Evolutionary conservation across 805 yeast genomes (phyloP).

Genomic region (Cyberlindnera lachancei): DNA sequence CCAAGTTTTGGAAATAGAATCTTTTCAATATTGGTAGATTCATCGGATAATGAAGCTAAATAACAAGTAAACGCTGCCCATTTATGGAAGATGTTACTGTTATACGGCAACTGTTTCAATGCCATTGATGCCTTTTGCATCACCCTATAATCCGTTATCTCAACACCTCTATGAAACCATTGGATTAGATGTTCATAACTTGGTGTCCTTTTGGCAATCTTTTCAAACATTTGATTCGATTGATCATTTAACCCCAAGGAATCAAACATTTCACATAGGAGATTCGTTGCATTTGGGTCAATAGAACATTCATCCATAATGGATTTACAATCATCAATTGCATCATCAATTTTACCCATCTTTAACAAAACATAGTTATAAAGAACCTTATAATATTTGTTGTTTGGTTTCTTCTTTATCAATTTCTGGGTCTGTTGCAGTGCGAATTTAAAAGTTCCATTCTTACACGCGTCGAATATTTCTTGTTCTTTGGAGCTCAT

Average conservation of each 20-base stretch:
- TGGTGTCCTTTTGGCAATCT: constrained; percentile 51
- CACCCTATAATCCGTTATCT: constrained; percentile 38
- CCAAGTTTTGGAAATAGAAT: constrained; percentile 56
- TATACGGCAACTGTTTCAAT: constrained; percentile 27
- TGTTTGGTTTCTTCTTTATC: constrained; percentile 47
- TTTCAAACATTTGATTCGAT: constrained; percentile 45
- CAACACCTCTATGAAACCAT: constrained; percentile 54
- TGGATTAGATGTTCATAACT: constrained; percentile 36
- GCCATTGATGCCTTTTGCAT: constrained; percentile 49
- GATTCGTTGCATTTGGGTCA: constrained; percentile 45
- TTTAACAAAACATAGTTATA: constrained; percentile 25
- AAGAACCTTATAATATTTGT: constrained; percentile 39
- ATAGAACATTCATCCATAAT: constrained; percentile 34
- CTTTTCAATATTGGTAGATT: constrained; percentile 36
- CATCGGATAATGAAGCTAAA: constrained; percentile 29
- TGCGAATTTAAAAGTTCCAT: constrained; percentile 50
- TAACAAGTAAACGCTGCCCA: constrained; percentile 54
- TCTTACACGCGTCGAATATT: constrained; percentile 38
- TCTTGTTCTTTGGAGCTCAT: constrained; percentile 28
- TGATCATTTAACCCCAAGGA: constrained; percentile 31
- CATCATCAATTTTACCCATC: constrained; percentile 23
- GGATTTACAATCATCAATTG: constrained; percentile 18
- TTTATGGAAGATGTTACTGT: constrained; percentile 31
- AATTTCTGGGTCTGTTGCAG: constrained; percentile 39
- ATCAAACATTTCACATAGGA: constrained; percentile 39